A percentile compares a stretch with the other conserved stretches of the same genome.
Evolutionary conservation across 257 asterid species (phyloP).

Genomic region (Schizonepeta tenuifolia): DNA sequence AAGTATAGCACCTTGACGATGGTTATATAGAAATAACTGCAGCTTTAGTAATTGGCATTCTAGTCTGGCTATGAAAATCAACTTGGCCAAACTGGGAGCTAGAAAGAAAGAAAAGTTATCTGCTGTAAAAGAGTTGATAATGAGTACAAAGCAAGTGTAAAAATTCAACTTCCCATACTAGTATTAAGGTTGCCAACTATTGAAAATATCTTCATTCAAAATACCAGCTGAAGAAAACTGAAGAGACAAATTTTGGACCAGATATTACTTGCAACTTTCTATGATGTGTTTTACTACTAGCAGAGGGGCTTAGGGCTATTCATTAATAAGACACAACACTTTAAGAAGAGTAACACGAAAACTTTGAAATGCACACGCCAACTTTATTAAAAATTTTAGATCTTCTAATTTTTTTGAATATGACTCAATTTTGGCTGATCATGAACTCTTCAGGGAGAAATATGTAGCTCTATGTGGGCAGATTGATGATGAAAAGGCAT

Average conservation of each 20-base stretch:
- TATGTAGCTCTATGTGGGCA: slow-evolving; percentile 85
- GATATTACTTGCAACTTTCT: slow-evolving; percentile 12
- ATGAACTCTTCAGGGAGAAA: slow-evolving; percentile 77
- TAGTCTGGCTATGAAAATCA: slow-evolving; percentile 24
- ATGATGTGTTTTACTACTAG: slow-evolving; percentile 7
- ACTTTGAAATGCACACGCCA: slow-evolving; percentile 25
- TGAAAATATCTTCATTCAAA: slow-evolving; percentile 20
- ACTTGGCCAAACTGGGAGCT: slow-evolving; percentile 26
- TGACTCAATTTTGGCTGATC: slow-evolving; percentile 37
- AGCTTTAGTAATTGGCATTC: background rate
- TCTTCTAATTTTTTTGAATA: slow-evolving; percentile 19
- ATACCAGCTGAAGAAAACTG: slow-evolving; percentile 18
- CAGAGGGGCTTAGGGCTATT: slow-evolving; percentile 6
- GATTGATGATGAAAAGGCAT: slow-evolving; percentile 83
- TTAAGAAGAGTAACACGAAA: slow-evolving; percentile 24
- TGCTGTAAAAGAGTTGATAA: slow-evolving; percentile 5
- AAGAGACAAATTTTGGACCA: slow-evolving; percentile 7
- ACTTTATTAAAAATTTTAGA: slow-evolving; percentile 13
- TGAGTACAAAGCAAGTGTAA: slow-evolving; percentile 9
- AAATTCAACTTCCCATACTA: background rate
- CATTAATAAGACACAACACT: slow-evolving; percentile 6
- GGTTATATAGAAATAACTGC: background rate
- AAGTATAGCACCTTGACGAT: slow-evolving; percentile 10
- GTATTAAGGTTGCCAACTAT: slow-evolving; percentile 3
- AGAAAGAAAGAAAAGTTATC: background rate